Evolutionary conservation across 2,329 filamentous ascomycete species (phyloP), one percentile per base, ranked within the genome.

Genomic region (Cladophialophora psammophila): DNA sequence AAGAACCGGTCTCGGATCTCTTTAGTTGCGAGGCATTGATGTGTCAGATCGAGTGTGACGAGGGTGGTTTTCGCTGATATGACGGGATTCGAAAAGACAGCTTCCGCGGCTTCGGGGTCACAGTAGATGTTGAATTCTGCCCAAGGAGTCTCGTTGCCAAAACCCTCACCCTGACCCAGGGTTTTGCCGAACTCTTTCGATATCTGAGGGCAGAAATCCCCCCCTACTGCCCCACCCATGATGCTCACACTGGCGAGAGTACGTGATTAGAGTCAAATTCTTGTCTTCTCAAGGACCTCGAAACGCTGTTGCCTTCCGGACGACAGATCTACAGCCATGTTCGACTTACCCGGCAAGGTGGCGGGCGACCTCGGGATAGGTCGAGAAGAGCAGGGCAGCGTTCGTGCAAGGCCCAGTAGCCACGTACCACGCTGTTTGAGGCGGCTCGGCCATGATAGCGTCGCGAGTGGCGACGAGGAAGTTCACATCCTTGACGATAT

Each of bases 401-500:
- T 97, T 98, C 32, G 94, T 98, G 75, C 96, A 81, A 8, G 91
- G 86, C 36, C 94, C 94, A 0, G 94, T 97, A 10, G 94, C 92
- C 36, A 97, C 88, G 18, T 98, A 80, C 89, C 89, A 97, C 10
- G 91, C 90, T 0, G 89, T 91, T 1, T 87, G 85, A 9, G 86
- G 82, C 0, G 86, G 81, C 60, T 82, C 76, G 5, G 77, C 75
- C 55, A 83, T 72, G 10, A 83, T 75, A 3, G 80, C 79, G 71
- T 82, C 74, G 26, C 78, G 76, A 72, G 91, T 90, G 2, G 86
- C 83, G 58, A 86, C 82, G 48, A 97, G 84, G 0, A 92, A 90
- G 12, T 84, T 83, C 13, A 64, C 63, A 65, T 90, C 88, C 87
- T 75, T 90, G 82, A 72, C 93, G 78, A 71, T 87, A 88, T 81